phyloP scores from a whole-genome alignment of 805 yeast genomes.

The Metschnikowia anglica region DNA sequence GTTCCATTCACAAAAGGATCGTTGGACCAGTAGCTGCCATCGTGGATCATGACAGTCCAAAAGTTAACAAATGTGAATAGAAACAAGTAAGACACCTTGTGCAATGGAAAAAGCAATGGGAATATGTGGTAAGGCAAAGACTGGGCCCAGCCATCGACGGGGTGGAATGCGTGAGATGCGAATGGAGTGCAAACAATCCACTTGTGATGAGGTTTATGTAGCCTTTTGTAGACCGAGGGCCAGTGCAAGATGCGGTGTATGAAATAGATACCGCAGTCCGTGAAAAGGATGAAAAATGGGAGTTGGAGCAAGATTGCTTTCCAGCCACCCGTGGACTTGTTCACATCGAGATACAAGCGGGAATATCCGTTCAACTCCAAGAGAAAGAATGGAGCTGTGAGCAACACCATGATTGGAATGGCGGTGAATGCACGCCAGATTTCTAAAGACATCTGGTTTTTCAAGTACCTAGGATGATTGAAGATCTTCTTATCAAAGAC shows the following conservation, averaged over 20 bases:
- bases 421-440: constrained; percentile 74
- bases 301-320: constrained; percentile 62
- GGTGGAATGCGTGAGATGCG: constrained; percentile 98
- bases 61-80: constrained; percentile 90
- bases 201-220: constrained; percentile 98
- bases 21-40: constrained; percentile 91
- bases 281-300: constrained; percentile 82
- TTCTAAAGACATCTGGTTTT: constrained; percentile 87
- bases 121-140: constrained; percentile 90
- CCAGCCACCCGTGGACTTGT: constrained; percentile 67
- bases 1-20: constrained; percentile 96
- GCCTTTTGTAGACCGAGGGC: constrained; percentile 79
- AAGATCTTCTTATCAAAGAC: constrained; percentile 86
- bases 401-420: constrained; percentile 83
- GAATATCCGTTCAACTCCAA: constrained; percentile 84
- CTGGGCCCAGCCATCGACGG: constrained; percentile 93
- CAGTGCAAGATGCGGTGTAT: constrained; percentile 93
- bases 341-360: constrained; percentile 63
- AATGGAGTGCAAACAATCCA: constrained; percentile 99
- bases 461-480: constrained; percentile 93
- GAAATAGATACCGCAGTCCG: constrained; percentile 89
- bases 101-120: constrained; percentile 90
- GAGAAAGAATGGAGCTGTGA: constrained; percentile 89
- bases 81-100: constrained; percentile 77
- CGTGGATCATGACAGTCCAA: constrained; percentile 99